phyloP scores from a whole-genome alignment of 108 stramenopile genomes.

The Asterionellopsis glacialis region DNA sequence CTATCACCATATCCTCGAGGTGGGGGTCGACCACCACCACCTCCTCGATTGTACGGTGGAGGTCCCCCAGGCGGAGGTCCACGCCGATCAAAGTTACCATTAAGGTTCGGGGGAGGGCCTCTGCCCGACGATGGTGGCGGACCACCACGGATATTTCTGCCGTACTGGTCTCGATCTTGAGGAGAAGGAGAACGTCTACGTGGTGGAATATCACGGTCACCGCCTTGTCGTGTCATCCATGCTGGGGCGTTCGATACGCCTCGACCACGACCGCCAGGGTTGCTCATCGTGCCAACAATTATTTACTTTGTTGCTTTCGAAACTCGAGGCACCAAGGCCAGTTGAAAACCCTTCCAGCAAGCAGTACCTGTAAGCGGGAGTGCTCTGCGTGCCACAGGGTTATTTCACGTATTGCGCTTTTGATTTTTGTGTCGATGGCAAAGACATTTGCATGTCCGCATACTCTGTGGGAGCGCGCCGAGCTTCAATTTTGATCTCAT shows the following conservation, averaged over 20 bases:
- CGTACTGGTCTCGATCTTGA: slow-evolving; percentile 22
- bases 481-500: no score
- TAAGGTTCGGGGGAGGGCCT: slow-evolving; percentile 9
- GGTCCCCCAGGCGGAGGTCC: slow-evolving; percentile 9
- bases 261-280: slow-evolving; percentile 31
- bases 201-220: slow-evolving; percentile 5
- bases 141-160: slow-evolving; percentile 10
- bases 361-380: no score
- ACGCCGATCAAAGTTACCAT: not conserved
- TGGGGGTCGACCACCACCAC: slow-evolving; percentile 8
- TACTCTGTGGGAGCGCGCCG: no score
- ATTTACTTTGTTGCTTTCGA: no score
- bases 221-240: slow-evolving; percentile 46
- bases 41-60: slow-evolving; percentile 4
- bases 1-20: not conserved
- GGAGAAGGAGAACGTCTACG: not conserved
- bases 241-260: slow-evolving; percentile 52
- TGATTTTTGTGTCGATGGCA: no score
- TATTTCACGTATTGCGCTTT: no score
- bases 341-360: no score
- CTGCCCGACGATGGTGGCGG: not conserved
- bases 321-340: no score
- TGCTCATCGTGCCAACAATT: slow-evolving; percentile 21
- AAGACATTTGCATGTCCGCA: no score
- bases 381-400: no score